Percentiles rank a stretch among this genome's conserved stretches.
phyloP scores from a whole-genome alignment of 192 early-diverging fungal species.

The Bifiguratus adelaidae region DNA sequence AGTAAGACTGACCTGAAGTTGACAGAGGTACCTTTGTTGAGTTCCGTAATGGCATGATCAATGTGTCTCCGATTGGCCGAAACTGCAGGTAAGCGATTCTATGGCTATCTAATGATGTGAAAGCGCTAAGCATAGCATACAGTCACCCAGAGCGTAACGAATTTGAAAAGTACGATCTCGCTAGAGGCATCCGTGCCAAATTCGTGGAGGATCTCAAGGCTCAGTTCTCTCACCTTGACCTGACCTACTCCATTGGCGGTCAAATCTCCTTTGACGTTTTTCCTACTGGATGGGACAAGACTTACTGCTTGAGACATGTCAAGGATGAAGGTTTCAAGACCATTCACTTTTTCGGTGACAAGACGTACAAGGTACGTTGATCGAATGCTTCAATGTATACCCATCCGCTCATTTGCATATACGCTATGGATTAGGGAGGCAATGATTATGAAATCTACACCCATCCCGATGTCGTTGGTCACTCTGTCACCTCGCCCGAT shows the following conservation, averaged over 20 bases:
- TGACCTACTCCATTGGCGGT: conserved; percentile 95
- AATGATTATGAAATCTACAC: conserved; percentile 97
- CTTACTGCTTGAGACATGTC: conserved; percentile 90
- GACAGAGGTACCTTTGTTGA: conserved; percentile 93
- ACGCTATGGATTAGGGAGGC: conserved; percentile 58
- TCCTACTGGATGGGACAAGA: conserved; percentile 99
- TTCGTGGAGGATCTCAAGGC: conserved; percentile 75
- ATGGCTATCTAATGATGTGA: conserved; percentile 3
- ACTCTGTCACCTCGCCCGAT: conserved; percentile 71
- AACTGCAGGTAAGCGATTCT: conserved; percentile 85
- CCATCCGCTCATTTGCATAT: conserved; percentile 2
- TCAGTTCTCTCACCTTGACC: conserved; percentile 72
- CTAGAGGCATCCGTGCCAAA: conserved; percentile 69
- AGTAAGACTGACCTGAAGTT: not conserved
- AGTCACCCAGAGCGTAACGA: conserved; percentile 79
- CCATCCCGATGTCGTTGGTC: conserved; percentile 71
- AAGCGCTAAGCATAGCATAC: not conserved
- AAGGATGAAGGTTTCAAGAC: conserved; percentile 76
- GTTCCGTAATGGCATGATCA: conserved; percentile 99
- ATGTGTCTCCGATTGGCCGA: conserved; percentile 94
- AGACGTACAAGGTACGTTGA: conserved; percentile 64
- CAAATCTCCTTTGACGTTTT: conserved; percentile 99
- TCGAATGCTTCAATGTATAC: conserved; percentile 1
- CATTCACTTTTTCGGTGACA: conserved; percentile 99
- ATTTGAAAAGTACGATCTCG: conserved; percentile 86